Evolutionary conservation across 331 rosid species (phyloP).

Genomic region (Phaseolus coccineus): DNA sequence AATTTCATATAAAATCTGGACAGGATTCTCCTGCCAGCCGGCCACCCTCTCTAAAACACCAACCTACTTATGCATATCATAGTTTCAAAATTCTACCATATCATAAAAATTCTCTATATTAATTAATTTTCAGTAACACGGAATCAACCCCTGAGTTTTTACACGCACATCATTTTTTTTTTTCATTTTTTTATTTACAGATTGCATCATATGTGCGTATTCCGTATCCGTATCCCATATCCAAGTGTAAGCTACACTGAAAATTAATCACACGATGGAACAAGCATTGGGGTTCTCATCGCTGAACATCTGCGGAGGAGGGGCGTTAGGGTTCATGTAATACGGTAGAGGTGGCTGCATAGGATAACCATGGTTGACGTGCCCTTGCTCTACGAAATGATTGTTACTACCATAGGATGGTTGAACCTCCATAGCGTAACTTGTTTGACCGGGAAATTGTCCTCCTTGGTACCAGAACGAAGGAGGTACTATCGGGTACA

Average conservation of each 20-base stretch:
- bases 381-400: conserved; percentile 35
- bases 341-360: conserved; percentile 43
- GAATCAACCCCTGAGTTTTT: conserved; percentile 25
- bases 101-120: conserved; percentile 35
- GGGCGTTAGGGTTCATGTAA: conserved; percentile 41
- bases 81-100: conserved; percentile 44
- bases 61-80: background rate
- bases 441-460: conserved; percentile 53
- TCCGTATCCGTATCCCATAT: background rate
- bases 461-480: conserved; percentile 56
- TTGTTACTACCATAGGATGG: conserved; percentile 36
- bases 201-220: conserved; percentile 13
- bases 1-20: conserved; percentile 15
- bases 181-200: conserved; percentile 33
- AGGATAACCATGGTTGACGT: conserved; percentile 45
- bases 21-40: conserved; percentile 51
- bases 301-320: conserved; percentile 87
- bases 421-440: conserved; percentile 61
- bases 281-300: conserved; percentile 96
- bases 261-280: conserved; percentile 59
- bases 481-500: conserved; percentile 40
- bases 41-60: conserved; percentile 8
- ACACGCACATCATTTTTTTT: conserved; percentile 1
- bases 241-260: conserved; percentile 29
- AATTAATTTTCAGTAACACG: background rate